Base-by-base conservation (phyloP, 192 early-diverging fungal genomes). In the Coemansia asiatica region DNA sequence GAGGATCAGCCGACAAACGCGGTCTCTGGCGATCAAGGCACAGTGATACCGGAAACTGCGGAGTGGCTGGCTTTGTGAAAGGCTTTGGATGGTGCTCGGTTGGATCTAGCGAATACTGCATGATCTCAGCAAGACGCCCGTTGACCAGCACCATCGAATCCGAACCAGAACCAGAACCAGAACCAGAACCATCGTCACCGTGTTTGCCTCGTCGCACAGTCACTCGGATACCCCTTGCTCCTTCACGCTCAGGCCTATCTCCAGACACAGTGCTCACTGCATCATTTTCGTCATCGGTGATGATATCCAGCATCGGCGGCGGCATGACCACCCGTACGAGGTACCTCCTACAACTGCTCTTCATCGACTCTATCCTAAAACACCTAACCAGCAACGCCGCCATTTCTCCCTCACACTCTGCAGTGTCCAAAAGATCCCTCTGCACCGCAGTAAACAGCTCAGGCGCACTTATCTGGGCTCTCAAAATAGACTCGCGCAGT, bases 251-350 rank as follows among this genome's bases (percentile, higher is more conserved):
- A 0, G 54, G 18, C 22, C 51, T 23, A 54, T 21, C 22, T 10
- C 51, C 47, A 15, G n/a, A n/a, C n/a, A n/a, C n/a, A 55, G 53
- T 26, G 23, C n/a, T 55, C 19, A 13, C 23, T 46, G 50, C 64
- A n/a, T 49, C 47, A 4, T 15, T 35, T 21, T 27, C 56, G 33
- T 6, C 16, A 0, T 23, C 36, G 16, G 31, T 16, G 27, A 13
- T 15, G 6, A 49, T 23, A 1, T 25, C 19, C 0, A 48, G 19
- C 0, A 48, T 38, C 1, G 78, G 72, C 61, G 70, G 67, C 21
- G 75, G 72, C 25, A 81, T n/a, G 13, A 82, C 64, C 21, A 82
- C 64, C 51, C 79, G 70, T n/a, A 82, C 64, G 40, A 82, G 57
- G 49, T 73, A 76, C 48, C 74, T 33, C 0, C 21, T 38, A 2